Evolutionary conservation across 192 early-diverging fungal species (phyloP).

Genomic region (Backusella parvicylindrica): DNA sequence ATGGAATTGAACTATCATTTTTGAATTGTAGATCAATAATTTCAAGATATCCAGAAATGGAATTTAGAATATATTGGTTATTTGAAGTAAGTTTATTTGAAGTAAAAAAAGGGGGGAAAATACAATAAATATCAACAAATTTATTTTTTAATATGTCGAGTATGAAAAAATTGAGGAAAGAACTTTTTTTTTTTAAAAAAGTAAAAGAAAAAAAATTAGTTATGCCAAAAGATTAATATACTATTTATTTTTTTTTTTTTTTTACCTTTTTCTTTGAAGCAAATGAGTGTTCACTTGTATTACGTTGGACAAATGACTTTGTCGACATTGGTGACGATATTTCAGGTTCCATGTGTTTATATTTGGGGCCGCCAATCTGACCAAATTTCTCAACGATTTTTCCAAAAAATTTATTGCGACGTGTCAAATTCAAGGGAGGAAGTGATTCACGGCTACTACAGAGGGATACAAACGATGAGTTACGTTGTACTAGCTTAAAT

Average conservation of each 20-base stretch:
- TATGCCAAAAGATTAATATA: not conserved
- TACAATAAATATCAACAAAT: not conserved
- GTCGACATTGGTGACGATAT: not conserved
- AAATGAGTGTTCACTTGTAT: not conserved
- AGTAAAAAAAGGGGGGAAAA: not conserved
- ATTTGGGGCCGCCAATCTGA: not conserved
- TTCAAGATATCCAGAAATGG: not conserved
- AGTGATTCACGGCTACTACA: not conserved
- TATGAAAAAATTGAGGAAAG: constrained; percentile 4
- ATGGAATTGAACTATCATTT: not conserved
- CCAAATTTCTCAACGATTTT: constrained; percentile 11
- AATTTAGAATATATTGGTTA: not conserved
- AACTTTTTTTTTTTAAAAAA: not conserved
- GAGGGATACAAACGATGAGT: not conserved
- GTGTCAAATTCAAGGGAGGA: not conserved
- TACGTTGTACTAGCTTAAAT: not conserved
- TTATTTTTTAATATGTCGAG: constrained; percentile 6
- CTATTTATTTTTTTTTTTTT: too few species aligned
- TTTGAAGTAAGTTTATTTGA: not conserved
- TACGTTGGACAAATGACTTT: not conserved
- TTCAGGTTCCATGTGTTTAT: not conserved
- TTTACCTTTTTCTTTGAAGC: constrained; percentile 6
- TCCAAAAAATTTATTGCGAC: constrained; percentile 8
- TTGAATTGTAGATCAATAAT: not conserved
- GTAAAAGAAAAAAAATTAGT: not conserved